A percentile compares a stretch with the other conserved stretches of the same genome.
Conservation (phyloP, 306 rosid genomes). For the Lathyrus oleraceus region DNA sequence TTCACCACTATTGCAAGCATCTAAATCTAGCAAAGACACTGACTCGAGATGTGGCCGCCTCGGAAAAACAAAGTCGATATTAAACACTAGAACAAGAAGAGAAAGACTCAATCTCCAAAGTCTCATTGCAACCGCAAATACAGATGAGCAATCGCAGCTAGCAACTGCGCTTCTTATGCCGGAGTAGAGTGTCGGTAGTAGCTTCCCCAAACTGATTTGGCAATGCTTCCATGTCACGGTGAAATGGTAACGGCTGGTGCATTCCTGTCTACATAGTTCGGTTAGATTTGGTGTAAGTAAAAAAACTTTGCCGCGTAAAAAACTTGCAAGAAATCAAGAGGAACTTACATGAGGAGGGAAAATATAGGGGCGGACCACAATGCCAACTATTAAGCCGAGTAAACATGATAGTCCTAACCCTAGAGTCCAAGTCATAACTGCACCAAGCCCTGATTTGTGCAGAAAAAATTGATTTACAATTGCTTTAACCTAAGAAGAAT, state of each 20-base stretch:
- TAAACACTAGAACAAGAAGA: constrained; percentile 45
- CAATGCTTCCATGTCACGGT: constrained; percentile 66
- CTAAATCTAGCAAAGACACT: constrained; percentile 56
- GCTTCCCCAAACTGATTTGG: constrained; percentile 66
- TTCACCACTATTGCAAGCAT: constrained; percentile 47
- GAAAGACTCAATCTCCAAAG: constrained; percentile 49
- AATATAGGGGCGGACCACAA: constrained; percentile 47
- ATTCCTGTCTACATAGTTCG: constrained; percentile 64
- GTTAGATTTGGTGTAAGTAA: constrained; percentile 37
- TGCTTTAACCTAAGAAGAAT: constrained; percentile 6
- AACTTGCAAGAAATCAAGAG: background rate
- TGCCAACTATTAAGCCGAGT: constrained; percentile 43
- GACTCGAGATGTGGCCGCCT: constrained; percentile 41
- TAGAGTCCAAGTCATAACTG: constrained; percentile 50
- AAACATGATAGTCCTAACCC: constrained; percentile 54
- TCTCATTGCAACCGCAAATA: constrained; percentile 25
- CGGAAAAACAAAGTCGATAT: constrained; percentile 26
- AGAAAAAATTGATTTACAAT: background rate
- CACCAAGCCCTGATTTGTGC: constrained; percentile 44
- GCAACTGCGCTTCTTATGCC: constrained; percentile 68
- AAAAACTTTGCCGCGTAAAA: constrained; percentile 5
- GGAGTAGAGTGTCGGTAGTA: constrained; percentile 58
- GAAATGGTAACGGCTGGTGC: constrained; percentile 37
- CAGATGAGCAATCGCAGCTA: constrained; percentile 37
- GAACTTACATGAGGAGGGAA: constrained; percentile 52